Conservation (phyloP, 345 rosid species). For the Litchi chinensis region DNA sequence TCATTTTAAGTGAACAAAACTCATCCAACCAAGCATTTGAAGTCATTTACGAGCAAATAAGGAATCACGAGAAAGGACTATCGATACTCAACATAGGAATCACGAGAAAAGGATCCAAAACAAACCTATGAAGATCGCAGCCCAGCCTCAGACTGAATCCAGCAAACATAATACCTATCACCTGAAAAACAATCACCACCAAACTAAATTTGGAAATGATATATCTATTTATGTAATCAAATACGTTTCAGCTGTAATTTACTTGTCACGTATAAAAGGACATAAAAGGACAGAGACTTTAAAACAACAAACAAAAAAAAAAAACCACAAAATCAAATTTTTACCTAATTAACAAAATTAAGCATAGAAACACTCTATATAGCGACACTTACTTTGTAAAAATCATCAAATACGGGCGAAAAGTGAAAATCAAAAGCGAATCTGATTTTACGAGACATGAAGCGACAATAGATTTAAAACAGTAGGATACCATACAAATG, state of each 20-base stretch:
- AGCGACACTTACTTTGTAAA: background rate
- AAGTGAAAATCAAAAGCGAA: background rate
- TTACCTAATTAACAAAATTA: background rate
- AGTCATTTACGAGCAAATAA: background rate
- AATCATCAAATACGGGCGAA: background rate
- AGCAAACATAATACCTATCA: constrained; percentile 43
- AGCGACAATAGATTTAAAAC: background rate
- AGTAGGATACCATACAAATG: background rate
- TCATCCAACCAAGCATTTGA: background rate
- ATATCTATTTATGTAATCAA: background rate
- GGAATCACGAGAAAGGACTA: too few relatives aligned
- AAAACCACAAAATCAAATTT: background rate
- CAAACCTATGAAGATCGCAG: constrained; percentile 35
- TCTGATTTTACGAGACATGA: background rate
- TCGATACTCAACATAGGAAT: background rate
- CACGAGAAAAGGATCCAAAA: background rate
- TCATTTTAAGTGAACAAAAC: background rate
- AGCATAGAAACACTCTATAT: background rate
- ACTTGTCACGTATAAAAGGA: background rate
- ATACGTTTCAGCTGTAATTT: background rate
- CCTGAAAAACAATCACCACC: constrained; percentile 16
- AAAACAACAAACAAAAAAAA: background rate
- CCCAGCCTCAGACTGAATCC: constrained; percentile 32
- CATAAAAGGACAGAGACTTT: background rate
- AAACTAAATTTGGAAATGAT: background rate